Evolutionary conservation across 441 rosid species (phyloP).

Genomic region (Melastoma candidum): DNA sequence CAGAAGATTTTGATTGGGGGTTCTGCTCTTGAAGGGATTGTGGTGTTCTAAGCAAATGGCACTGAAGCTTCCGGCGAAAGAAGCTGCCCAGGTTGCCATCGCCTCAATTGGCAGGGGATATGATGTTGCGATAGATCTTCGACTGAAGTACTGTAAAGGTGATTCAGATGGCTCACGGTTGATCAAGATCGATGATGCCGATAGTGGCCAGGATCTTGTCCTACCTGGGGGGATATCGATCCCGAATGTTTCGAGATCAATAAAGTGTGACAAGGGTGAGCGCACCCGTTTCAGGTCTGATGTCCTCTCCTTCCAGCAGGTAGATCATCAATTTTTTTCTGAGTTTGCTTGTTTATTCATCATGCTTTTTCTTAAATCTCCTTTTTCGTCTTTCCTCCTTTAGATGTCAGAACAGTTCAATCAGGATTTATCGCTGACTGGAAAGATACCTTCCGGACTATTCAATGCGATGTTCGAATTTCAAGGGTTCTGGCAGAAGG

Average conservation of each 20-base stretch:
- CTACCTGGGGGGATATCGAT: slow-evolving; percentile 80
- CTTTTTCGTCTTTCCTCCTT: slow-evolving; percentile 9
- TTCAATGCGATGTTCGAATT: slow-evolving; percentile 88
- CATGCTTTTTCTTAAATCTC: not conserved
- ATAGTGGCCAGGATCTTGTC: slow-evolving; percentile 46
- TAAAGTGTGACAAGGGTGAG: slow-evolving; percentile 89
- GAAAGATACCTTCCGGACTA: slow-evolving; percentile 92
- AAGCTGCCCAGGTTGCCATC: slow-evolving; percentile 86
- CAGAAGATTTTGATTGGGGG: no score
- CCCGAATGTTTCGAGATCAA: slow-evolving; percentile 66
- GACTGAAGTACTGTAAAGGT: slow-evolving; percentile 71
- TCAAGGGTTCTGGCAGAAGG: slow-evolving; percentile 88
- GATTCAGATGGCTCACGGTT: slow-evolving; percentile 36
- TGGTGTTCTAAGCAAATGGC: slow-evolving; percentile 35
- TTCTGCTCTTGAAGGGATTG: no score
- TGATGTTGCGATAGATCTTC: slow-evolving; percentile 64
- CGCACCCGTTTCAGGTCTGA: slow-evolving; percentile 69
- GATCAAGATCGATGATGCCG: slow-evolving; percentile 55
- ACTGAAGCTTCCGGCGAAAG: slow-evolving; percentile 51
- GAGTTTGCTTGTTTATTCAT: not conserved
- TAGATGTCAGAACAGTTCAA: slow-evolving; percentile 99
- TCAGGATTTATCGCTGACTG: slow-evolving; percentile 77
- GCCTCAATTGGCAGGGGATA: slow-evolving; percentile 86
- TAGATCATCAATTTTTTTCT: slow-evolving; percentile 8
- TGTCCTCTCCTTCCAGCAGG: slow-evolving; percentile 89